Evolutionary conservation across 108 stramenopile genomes (phyloP), one percentile per base, ranked within the genome.

Genomic region (Parmales sp.): DNA sequence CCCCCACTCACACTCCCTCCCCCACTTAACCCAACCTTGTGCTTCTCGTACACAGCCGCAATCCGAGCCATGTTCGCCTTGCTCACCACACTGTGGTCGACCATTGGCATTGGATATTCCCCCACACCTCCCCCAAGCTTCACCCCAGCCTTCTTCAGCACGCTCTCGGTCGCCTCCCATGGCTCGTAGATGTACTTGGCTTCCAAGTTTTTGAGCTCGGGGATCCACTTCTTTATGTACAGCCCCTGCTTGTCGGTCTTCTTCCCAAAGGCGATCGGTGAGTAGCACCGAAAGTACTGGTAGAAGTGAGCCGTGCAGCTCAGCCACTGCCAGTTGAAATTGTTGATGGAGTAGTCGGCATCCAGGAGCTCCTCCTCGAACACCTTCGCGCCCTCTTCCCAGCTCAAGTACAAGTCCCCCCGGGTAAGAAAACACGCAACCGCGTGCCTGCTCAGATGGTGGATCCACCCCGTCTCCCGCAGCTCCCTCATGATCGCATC

Each of bases 371-470:
- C 63, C 45, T 75, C 50, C 66, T 76, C 75, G 45, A 76, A 76
- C 4, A 76, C 75, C 71, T 69, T 46, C 6, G 91, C 91, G 0
- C 96, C 98, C 46, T 82, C 75, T 66, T 95, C 95, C 98, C 98
- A 98, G 69, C 78, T 83, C 68, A 90, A 88, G 81, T 83, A 98
- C 34, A 96, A 72, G 76, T 98, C 97, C 0, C 98, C 98, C 13
- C 98, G 80, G 3, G 98, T 98, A 20, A 98, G 69, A 69, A 98
- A 98, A 78, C 98, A 98, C 1, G 98, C 94, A 23, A 96, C 95
- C 0, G 91, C 85, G 73, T 98, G 97, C 34, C 96, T 68, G 11
- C 82, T 94, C 20, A 97, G 75, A 74, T 98, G 97, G 71, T 98
- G 97, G 26, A 98, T 90, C 95, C 95, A 98, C 38, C 95, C 97